Evolutionary conservation across 352 stramenopile species (phyloP).

Genomic region (Globisporangium polare): DNA sequence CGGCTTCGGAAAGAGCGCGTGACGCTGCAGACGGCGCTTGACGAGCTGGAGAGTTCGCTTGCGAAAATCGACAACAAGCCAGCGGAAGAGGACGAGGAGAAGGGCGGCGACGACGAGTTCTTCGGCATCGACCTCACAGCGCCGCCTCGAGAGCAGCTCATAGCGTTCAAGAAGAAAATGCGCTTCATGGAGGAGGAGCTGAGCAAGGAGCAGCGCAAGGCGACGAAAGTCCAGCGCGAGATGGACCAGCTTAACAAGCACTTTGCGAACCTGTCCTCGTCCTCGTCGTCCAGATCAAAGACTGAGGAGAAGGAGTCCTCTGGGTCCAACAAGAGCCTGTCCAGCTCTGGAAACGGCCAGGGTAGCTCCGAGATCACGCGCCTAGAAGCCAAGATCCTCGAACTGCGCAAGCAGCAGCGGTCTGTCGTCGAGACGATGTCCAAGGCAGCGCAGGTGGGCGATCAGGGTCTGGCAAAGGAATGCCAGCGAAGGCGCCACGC

Average conservation of each 20-base stretch:
- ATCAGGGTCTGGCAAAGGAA: slow-evolving; percentile 74
- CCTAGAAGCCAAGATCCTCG: slow-evolving; percentile 68
- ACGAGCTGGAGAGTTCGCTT: slow-evolving; percentile 69
- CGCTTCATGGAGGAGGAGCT: slow-evolving; percentile 77
- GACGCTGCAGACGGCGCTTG: slow-evolving; percentile 53
- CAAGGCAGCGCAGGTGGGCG: slow-evolving; percentile 64
- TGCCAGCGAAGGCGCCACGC: slow-evolving; percentile 64
- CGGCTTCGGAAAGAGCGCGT: slow-evolving; percentile 75
- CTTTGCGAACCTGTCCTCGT: slow-evolving; percentile 48
- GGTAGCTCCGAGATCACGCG: slow-evolving; percentile 41
- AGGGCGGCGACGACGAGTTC: slow-evolving; percentile 66
- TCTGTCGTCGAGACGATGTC: slow-evolving; percentile 66
- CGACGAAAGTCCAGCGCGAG: slow-evolving; percentile 69
- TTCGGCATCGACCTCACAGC: slow-evolving; percentile 69
- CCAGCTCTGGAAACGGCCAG: slow-evolving; percentile 17
- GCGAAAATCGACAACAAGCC: slow-evolving; percentile 51
- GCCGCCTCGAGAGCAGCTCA: slow-evolving; percentile 50
- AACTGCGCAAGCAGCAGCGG: slow-evolving; percentile 76
- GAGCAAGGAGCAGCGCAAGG: slow-evolving; percentile 75
- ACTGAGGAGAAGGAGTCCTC: slow-evolving; percentile 28
- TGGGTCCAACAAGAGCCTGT: slow-evolving; percentile 24
- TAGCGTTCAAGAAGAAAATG: slow-evolving; percentile 60
- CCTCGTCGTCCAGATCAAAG: slow-evolving; percentile 18
- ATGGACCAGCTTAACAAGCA: slow-evolving; percentile 85
- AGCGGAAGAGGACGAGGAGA: slow-evolving; percentile 42